Percentiles rank a stretch among this genome's conserved stretches.
phyloP scores from a whole-genome alignment of 176 grass and related monocot species.

The Oryza meridionalis region DNA sequence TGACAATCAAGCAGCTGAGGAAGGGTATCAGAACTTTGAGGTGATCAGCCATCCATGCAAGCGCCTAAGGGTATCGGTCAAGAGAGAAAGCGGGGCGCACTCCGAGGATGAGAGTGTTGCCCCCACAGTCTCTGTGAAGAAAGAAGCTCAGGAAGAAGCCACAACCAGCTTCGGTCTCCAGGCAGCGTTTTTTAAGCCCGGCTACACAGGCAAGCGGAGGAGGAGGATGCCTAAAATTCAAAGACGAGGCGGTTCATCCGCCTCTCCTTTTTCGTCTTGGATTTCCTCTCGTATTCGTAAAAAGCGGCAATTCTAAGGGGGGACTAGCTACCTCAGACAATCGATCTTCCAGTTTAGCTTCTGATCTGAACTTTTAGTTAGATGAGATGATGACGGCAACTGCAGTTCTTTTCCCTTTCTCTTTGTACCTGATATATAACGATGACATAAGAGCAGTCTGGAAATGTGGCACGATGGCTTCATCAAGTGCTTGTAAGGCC shows the following conservation, averaged over 20 bases:
- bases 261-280: constrained; percentile 47
- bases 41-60: constrained; percentile 57
- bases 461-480: not conserved
- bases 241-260: constrained; percentile 31
- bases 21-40: constrained; percentile 77
- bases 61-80: constrained; percentile 44
- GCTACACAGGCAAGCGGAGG: constrained; percentile 68
- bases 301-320: constrained; percentile 33
- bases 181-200: constrained; percentile 54
- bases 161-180: constrained; percentile 48
- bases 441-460: constrained; percentile 1
- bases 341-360: not conserved
- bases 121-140: constrained; percentile 25
- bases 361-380: not conserved
- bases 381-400: constrained; percentile 37
- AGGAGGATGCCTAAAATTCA: constrained; percentile 58
- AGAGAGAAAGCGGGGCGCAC: constrained; percentile 45
- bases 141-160: constrained; percentile 47
- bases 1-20: constrained; percentile 78
- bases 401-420: not conserved
- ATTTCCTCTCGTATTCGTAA: constrained; percentile 43
- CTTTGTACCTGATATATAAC: not conserved
- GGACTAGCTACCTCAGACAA: not conserved
- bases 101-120: constrained; percentile 70
- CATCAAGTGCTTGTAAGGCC: constrained; percentile 39